Evolutionary conservation across 2,329 filamentous ascomycete species (phyloP), one percentile per base, ranked within the genome.

Genomic region (Pseudopithomyces maydicus): DNA sequence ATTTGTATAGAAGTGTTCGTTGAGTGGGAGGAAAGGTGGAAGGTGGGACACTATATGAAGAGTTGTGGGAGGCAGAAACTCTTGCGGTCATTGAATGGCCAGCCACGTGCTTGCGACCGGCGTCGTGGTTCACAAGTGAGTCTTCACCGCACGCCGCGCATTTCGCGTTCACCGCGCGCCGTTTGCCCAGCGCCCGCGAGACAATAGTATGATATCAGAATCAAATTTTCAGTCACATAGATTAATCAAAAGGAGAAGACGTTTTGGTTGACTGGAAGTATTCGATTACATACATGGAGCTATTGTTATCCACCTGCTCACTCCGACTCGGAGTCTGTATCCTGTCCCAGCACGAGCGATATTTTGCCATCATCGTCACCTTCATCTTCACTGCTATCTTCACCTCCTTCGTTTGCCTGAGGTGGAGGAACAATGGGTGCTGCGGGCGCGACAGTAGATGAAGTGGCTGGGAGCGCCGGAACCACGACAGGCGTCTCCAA

Each of bases 281-380:
- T 38, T 11, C 14, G 12, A 14, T 38, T n/a, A n/a, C 12, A 41
- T 41, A 17, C 6, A 8, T 36, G 11, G 12, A 15, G 8, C 2
- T 22, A 20, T 32, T 23, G 36, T 33, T 20, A 36, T 41, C n/a
- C 19, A 39, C 10, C 14, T 15, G 22, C 35, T 23, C 11, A 48
- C 22, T 74, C 71, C 1, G 71, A 73, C 7, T 76, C 73, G 2
- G 74, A 70, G 46, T 75, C 73, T 1, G 68, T 73, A 33, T 76
- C 73, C 47, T 72, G 72, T 2, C 73, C 73, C 29, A 76, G 58
- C 1, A 74, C 71, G 6, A 76, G 54, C 11, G 68, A 64, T 29
- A 74, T 48, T n/a, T 48, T 68, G 45, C 70, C 66, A 55, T 74
- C 68, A 26, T 71, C 71, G 20, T 71, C 69, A 32, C 72, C 71